Evolutionary conservation across 2,329 filamentous ascomycete species (phyloP).

Genomic region (Plectosphaerella cucumerina): DNA sequence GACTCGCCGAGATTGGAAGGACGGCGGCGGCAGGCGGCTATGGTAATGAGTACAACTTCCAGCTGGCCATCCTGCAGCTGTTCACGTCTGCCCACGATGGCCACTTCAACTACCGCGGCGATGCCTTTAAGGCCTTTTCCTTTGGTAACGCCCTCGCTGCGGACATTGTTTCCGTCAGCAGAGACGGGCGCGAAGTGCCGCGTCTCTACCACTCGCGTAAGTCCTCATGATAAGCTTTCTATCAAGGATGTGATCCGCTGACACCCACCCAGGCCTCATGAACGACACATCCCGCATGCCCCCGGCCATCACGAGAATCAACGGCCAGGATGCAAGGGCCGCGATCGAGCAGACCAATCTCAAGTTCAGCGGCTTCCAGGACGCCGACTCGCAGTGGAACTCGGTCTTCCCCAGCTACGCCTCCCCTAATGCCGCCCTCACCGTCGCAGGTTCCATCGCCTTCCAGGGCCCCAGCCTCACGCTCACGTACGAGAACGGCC

Average conservation of each 20-base stretch:
- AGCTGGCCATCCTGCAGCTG: constrained; percentile 47
- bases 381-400: constrained; percentile 52
- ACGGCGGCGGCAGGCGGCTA: constrained; percentile 38
- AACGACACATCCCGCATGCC: constrained; percentile 24
- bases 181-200: constrained; percentile 54
- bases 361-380: constrained; percentile 43
- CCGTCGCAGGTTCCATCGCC: constrained; percentile 18
- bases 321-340: constrained; percentile 48
- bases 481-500: constrained; percentile 27
- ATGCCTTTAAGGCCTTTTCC: constrained; percentile 47
- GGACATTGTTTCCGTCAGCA: constrained; percentile 54
- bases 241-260: background rate
- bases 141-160: constrained; percentile 28
- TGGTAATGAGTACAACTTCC: constrained; percentile 50
- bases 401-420: constrained; percentile 22
- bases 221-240: constrained; percentile 7
- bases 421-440: constrained; percentile 11
- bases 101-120: constrained; percentile 55
- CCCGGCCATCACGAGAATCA: constrained; percentile 49
- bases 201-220: constrained; percentile 49
- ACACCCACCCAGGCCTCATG: constrained; percentile 18
- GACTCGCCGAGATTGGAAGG: constrained; percentile 37
- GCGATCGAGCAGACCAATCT: constrained; percentile 43
- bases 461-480: constrained; percentile 24
- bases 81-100: constrained; percentile 55